Evolutionary conservation across 2,329 filamentous ascomycete species (phyloP).

Genomic region (Aspergillus pseudotamarii): DNA sequence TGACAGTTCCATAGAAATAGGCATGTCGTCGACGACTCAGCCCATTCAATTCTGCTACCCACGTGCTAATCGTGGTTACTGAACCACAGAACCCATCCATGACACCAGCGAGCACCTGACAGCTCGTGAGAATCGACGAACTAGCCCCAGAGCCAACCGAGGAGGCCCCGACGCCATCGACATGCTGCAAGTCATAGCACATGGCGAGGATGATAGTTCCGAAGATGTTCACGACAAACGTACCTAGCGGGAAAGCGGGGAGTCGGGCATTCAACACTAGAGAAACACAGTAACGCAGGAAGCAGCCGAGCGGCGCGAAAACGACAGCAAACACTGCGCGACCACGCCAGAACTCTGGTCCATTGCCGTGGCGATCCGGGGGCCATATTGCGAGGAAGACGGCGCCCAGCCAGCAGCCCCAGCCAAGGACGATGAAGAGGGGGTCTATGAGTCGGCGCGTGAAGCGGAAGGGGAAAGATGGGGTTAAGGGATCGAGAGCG

Average conservation of each 20-base stretch:
- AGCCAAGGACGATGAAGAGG: conserved; percentile 64
- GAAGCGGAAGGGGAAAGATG: conserved; percentile 61
- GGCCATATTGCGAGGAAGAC: conserved; percentile 72
- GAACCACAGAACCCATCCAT: conserved; percentile 71
- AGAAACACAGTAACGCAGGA: conserved; percentile 74
- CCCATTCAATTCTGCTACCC: conserved; percentile 63
- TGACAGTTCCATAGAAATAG: conserved; percentile 61
- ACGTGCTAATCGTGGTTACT: conserved; percentile 68
- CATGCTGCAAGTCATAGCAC: conserved; percentile 77
- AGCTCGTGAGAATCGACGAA: conserved; percentile 50
- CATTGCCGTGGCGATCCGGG: conserved; percentile 54
- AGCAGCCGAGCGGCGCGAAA: conserved; percentile 79
- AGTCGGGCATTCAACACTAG: conserved; percentile 69
- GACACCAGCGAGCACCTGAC: conserved; percentile 68
- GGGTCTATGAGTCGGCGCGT: conserved; percentile 67
- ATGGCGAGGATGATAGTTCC: conserved; percentile 76
- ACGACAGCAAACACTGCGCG: conserved; percentile 74
- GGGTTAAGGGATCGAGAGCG: conserved; percentile 59
- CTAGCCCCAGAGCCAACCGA: conserved; percentile 48
- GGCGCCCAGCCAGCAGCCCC: conserved; percentile 77
- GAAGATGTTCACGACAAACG: conserved; percentile 77
- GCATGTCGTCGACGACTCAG: conserved; percentile 57
- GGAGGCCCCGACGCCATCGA: conserved; percentile 50
- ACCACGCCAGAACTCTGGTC: conserved; percentile 69
- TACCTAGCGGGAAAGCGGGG: conserved; percentile 77